phyloP scores from a whole-genome alignment of 176 grass and related monocot species.

The Elaeis guineensis region DNA sequence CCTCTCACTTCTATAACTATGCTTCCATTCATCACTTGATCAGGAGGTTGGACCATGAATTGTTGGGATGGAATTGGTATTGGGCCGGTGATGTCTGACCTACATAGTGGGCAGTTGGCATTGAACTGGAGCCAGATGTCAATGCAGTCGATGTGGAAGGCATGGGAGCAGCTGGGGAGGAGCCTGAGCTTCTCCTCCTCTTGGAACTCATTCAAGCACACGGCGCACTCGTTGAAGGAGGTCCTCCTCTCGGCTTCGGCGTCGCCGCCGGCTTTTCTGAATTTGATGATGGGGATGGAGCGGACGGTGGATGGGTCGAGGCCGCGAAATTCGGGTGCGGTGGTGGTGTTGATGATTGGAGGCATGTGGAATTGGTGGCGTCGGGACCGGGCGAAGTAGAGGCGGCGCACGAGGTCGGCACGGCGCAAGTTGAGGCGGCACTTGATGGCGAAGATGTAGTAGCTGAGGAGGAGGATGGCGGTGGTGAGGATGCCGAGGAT shows the following conservation, averaged over 20 bases:
- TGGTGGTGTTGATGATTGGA: conserved; percentile 2
- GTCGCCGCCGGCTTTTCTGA: conserved; percentile 18
- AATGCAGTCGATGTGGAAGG: conserved; percentile 95
- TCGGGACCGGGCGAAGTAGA: background rate
- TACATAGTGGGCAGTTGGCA: conserved; percentile 73
- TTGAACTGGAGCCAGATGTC: conserved; percentile 90
- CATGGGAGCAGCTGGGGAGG: conserved; percentile 74
- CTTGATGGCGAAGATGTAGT: conserved; percentile 80
- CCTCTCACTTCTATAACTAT: conserved; percentile 47
- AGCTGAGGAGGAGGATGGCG: conserved; percentile 59
- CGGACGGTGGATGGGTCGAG: conserved; percentile 51
- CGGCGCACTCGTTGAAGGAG: conserved; percentile 62
- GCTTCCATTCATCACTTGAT: conserved; percentile 6
- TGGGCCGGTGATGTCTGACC: conserved; percentile 39
- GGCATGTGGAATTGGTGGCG: background rate
- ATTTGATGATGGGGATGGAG: conserved; percentile 58
- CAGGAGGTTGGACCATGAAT: background rate
- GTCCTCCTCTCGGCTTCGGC: background rate
- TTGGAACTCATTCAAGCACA: conserved; percentile 76
- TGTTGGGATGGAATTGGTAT: background rate
- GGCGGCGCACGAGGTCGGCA: conserved; percentile 14
- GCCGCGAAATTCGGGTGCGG: conserved; percentile 10
- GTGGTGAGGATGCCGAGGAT: conserved; percentile 69
- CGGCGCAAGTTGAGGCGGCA: conserved; percentile 41
- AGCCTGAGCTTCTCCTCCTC: conserved; percentile 68